Evolutionary conservation across 345 rosid genomes (phyloP), one percentile per base, ranked within the genome.

Genomic region (Bruguiera sexangula): DNA sequence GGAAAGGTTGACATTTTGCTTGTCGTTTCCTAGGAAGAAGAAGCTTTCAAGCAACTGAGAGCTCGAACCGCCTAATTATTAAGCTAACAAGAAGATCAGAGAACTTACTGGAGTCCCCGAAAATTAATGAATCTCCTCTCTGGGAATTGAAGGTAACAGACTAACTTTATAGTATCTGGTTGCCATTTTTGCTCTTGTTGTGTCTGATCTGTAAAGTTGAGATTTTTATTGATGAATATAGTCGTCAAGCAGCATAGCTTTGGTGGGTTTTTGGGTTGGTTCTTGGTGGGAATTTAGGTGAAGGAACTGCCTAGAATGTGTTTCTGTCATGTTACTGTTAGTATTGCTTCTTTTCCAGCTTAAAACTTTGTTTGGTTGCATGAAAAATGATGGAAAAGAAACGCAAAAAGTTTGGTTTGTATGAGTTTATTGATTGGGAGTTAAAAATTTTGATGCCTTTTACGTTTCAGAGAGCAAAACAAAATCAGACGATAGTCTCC

Each of bases 41-140:
- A 80, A 57, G 21, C 84, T 63, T 80, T 36, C 58, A 82, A 85
- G 86, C 83, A 70, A 78, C 71, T 31, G 52, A 37, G 37, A 43
- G 62, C 37, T 59, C 20, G 22, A 31, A 18, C 46, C 57, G 62
- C 57, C 32, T 2, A n/a, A 37, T 5, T 21, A 21, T 15, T 15
- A 26, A 27, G 6, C n/a, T 34, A 24, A 9, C 36, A 27, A 31
- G 53, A 29, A 58, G 18, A 29, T 43, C 63, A 13, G 24, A 60
- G 66, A 60, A 5, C 52, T 21, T 11, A 29, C 8, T n/a, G 4
- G 6, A 52, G 39, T 39, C 56, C 22, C 27, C 56, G 3, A 52
- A 37, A 30, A 66, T 66, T 52, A 26, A 62, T 67, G 68, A 68
- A 24, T 37, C 54, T 69, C 71, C 20, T 48, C 52, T 53, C 64